Evolutionary conservation across 2,329 filamentous ascomycete species (phyloP).

Genomic region (Aspergillus pseudoglaucus): DNA sequence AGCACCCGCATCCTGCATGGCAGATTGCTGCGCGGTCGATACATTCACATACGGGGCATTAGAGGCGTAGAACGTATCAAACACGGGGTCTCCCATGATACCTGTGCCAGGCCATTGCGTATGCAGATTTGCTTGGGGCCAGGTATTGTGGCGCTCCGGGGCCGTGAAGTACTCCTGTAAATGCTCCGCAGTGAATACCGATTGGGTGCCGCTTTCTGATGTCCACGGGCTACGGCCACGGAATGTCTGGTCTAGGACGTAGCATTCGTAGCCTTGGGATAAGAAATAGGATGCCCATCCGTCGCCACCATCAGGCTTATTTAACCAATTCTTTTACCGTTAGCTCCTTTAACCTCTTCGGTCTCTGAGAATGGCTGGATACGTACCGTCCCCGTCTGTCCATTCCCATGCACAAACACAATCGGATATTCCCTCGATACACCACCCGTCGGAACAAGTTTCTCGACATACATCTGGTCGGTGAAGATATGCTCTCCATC

Average conservation of each 20-base stretch:
- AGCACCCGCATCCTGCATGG: slow-evolving; percentile 11
- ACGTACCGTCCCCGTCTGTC: slow-evolving; percentile 27
- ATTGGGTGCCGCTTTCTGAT: slow-evolving; percentile 12
- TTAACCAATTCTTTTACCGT: slow-evolving; percentile 35
- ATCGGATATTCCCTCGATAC: slow-evolving; percentile 21
- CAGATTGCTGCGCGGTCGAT: slow-evolving; percentile 9
- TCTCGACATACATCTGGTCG: slow-evolving; percentile 33
- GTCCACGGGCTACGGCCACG: slow-evolving; percentile 28
- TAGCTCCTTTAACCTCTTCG: too few relatives aligned
- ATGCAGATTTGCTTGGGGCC: slow-evolving; percentile 33
- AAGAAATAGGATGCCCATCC: slow-evolving; percentile 47
- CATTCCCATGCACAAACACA: slow-evolving; percentile 26
- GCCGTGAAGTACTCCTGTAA: slow-evolving; percentile 28
- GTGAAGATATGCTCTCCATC: slow-evolving; percentile 15
- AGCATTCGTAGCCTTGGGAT: slow-evolving; percentile 40
- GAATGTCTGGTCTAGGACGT: slow-evolving; percentile 37
- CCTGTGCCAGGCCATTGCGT: slow-evolving; percentile 37
- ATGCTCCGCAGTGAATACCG: slow-evolving; percentile 17
- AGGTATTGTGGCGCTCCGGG: slow-evolving; percentile 21
- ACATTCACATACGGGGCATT: slow-evolving; percentile 14
- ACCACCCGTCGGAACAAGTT: slow-evolving; percentile 18
- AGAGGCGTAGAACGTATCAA: slow-evolving; percentile 20
- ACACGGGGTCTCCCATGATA: slow-evolving; percentile 22
- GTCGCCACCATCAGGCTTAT: slow-evolving; percentile 42
- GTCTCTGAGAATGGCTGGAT: too few relatives aligned